Evolutionary conservation across 768 basidiomycete genomes (phyloP).

Genomic region (Asterophora lycoperdoides): DNA sequence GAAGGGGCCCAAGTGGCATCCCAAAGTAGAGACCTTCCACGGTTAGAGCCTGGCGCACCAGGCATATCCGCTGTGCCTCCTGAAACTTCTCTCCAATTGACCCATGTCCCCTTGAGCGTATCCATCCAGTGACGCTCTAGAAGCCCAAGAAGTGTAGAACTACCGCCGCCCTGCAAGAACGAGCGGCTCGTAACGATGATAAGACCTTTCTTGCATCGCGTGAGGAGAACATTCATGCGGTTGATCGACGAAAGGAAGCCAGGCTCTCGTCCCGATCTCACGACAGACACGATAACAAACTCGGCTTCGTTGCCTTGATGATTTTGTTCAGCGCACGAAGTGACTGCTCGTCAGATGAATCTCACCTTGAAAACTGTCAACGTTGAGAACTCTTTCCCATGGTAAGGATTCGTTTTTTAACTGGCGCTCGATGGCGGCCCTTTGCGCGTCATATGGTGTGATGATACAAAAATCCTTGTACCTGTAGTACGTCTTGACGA

Average conservation of each 20-base stretch:
- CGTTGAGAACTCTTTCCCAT: slow-evolving; percentile 44
- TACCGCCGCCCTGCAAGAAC: slow-evolving; percentile 34
- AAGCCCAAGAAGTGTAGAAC: slow-evolving; percentile 39
- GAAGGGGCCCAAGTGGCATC: neutral
- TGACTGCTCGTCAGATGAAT: too few species aligned
- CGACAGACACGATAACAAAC: slow-evolving; percentile 48
- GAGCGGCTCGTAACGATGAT: slow-evolving; percentile 41
- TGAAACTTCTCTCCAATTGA: slow-evolving; percentile 27
- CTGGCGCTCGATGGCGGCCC: slow-evolving; percentile 34
- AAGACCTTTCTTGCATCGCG: slow-evolving; percentile 44
- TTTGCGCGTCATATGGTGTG: slow-evolving; percentile 53
- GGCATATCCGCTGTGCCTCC: slow-evolving; percentile 28
- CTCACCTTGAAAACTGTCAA: slow-evolving; percentile 54
- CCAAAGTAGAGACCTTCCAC: neutral
- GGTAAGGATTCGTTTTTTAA: slow-evolving; percentile 33
- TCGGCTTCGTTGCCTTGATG: slow-evolving; percentile 46
- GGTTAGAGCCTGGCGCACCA: slow-evolving; percentile 19
- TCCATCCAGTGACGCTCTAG: slow-evolving; percentile 27
- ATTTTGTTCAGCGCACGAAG: too few species aligned
- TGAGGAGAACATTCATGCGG: slow-evolving; percentile 52
- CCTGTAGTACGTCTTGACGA: slow-evolving; percentile 39
- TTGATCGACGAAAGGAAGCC: slow-evolving; percentile 44
- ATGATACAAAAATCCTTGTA: slow-evolving; percentile 40
- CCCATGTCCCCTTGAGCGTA: slow-evolving; percentile 22
- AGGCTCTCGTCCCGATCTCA: slow-evolving; percentile 33